Percentiles rank a stretch among this genome's conserved stretches.
phyloP scores from a whole-genome alignment of 2,329 filamentous ascomycete species.

The Penicillium sp. region DNA sequence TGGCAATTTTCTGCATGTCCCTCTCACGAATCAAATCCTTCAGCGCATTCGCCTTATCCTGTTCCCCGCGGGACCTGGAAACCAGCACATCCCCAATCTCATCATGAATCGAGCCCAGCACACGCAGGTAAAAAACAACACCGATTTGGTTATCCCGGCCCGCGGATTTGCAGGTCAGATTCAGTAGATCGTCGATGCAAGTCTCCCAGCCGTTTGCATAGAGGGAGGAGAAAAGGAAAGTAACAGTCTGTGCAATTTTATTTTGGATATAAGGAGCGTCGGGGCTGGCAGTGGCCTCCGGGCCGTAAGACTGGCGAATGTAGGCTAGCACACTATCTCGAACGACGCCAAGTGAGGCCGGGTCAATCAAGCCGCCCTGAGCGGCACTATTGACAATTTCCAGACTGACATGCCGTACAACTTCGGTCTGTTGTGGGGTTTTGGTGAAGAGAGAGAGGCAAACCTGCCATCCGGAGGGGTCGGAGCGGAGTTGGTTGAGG shows the following conservation, averaged over 20 bases:
- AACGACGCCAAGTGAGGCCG: constrained; percentile 68
- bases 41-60: constrained; percentile 80
- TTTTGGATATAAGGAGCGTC: constrained; percentile 84
- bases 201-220: constrained; percentile 83
- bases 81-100: constrained; percentile 94
- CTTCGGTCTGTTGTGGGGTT: constrained; percentile 70
- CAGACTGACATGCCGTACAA: constrained; percentile 82
- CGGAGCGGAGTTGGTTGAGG: constrained; percentile 69
- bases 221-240: constrained; percentile 83
- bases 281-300: constrained; percentile 51
- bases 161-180: constrained; percentile 64
- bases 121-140: constrained; percentile 81
- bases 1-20: constrained; percentile 83
- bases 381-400: constrained; percentile 93
- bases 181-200: constrained; percentile 87
- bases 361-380: constrained; percentile 72
- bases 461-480: constrained; percentile 85
- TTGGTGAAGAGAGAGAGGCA: constrained; percentile 83
- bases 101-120: constrained; percentile 87
- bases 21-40: constrained; percentile 86
- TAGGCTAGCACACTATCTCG: constrained; percentile 81
- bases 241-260: constrained; percentile 94
- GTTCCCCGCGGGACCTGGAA: constrained; percentile 71
- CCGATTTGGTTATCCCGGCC: constrained; percentile 68
- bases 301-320: constrained; percentile 70